Base-by-base conservation (phyloP, 179 eudicot species). In the Beta corolliflora region DNA sequence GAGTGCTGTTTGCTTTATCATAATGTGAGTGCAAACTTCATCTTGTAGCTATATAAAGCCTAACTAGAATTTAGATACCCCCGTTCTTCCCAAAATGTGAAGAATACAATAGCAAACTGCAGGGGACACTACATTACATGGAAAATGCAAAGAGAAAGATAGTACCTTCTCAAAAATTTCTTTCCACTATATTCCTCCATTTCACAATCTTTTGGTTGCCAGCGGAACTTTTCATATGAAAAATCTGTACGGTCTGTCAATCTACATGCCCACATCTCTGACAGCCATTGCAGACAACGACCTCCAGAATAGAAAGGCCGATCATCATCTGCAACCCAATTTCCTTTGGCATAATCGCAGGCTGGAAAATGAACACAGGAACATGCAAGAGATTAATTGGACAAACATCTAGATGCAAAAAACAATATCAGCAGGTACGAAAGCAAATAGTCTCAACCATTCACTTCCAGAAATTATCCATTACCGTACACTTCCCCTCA, bases 241-340 rank as follows among this genome's bases (percentile, higher is more conserved):
- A 94, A 94, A 88, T 94, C 95, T 23, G 89, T 79, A 5, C 98
- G 91, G 58, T 88, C 90, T 7, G 93, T 91, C 79, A 89, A 74
- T 79, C 95, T 86, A 80, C 98, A 94, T 45, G 98, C 91, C 98
- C 98, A 94, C 90, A 87, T 86, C 50, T 87, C 93, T 53, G 98
- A 94, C 75, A 94, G 82, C 97, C 97, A 94, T 78, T 89, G 93
- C 81, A 87, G 89, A 77, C 98, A 94, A 31, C 87, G 91, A 79
- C 87, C 91, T 36, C 98, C 98, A 52, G 98, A 90, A 87, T 94
- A 94, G 58, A 93, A 84, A 63, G 98, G 97, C 54, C 92, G 85
- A 16, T 75, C 65, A 23, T 86, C 85, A 84, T 93, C 97, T 50
- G 84, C 88, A 52, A 93, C 89, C 98, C 98, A 94, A 81, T 84